Evolutionary conservation across 495 filamentous ascomycete species (phyloP).

Genomic region (Xylaria longipes): DNA sequence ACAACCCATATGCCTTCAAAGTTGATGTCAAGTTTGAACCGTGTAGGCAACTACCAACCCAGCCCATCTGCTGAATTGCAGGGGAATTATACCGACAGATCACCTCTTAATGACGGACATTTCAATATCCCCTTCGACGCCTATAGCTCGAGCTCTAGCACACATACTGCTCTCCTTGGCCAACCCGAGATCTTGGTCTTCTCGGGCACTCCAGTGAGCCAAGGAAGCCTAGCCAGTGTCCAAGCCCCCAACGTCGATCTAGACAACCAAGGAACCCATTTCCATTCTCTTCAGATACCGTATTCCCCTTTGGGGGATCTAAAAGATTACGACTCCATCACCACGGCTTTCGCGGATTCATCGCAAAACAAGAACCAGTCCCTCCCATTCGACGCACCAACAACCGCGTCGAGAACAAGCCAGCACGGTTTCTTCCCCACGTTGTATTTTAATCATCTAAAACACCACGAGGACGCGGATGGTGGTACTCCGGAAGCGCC

Average conservation of each 20-base stretch:
- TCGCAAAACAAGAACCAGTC: background rate
- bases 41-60: background rate
- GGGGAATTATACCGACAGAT: background rate
- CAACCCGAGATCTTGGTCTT: background rate
- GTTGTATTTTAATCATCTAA: slow-evolving; percentile 33
- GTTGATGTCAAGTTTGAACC: background rate
- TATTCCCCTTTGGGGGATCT: slow-evolving; percentile 25
- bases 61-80: background rate
- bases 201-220: background rate
- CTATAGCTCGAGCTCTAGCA: background rate
- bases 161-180: background rate
- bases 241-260: background rate
- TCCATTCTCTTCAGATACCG: background rate
- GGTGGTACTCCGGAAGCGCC: background rate
- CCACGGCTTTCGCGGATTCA: slow-evolving; percentile 27
- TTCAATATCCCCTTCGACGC: background rate
- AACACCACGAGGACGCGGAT: background rate
- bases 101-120: background rate
- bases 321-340: slow-evolving; percentile 33
- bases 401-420: slow-evolving; percentile 29
- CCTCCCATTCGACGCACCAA: background rate
- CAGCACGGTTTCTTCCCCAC: slow-evolving; percentile 34
- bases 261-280: background rate
- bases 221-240: background rate
- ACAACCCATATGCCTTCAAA: background rate